phyloP scores from a whole-genome alignment of 345 rosid species.

The Salix viminalis region DNA sequence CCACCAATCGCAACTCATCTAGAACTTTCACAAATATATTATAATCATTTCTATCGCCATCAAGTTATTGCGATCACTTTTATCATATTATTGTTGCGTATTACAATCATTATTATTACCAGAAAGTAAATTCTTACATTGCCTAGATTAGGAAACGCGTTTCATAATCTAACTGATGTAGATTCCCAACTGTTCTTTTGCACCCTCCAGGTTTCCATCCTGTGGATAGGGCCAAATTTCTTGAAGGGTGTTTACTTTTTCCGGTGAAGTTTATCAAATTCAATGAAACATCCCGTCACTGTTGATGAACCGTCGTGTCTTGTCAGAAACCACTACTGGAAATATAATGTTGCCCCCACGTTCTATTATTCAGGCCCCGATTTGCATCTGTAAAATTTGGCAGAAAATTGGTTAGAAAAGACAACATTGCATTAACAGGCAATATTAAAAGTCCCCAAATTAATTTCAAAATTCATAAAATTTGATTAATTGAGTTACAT shows the following conservation, averaged over 20 bases:
- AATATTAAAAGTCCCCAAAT: too few relatives aligned
- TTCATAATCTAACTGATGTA: background rate
- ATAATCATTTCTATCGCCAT: too few relatives aligned
- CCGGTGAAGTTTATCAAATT: constrained; percentile 5
- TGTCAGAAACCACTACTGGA: constrained; percentile 4
- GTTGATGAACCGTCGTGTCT: constrained; percentile 23
- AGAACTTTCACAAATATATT: too few relatives aligned
- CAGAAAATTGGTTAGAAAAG: background rate
- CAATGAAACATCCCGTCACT: constrained; percentile 22
- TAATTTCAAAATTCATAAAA: too few relatives aligned
- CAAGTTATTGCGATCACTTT: too few relatives aligned
- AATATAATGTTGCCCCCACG: constrained; percentile 1
- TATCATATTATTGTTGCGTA: too few relatives aligned
- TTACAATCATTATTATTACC: too few relatives aligned
- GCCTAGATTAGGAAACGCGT: background rate
- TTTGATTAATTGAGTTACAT: too few relatives aligned
- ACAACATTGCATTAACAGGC: too few relatives aligned
- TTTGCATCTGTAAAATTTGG: background rate
- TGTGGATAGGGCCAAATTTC: constrained; percentile 11
- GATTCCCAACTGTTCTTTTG: constrained; percentile 3
- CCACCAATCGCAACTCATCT: too few relatives aligned
- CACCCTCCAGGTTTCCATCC: background rate
- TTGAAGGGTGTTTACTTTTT: background rate
- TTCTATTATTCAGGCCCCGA: background rate
- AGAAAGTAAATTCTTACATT: background rate